Base-by-base conservation (phyloP, 129 eudicot genomes). In the Saussurea involucrata region DNA sequence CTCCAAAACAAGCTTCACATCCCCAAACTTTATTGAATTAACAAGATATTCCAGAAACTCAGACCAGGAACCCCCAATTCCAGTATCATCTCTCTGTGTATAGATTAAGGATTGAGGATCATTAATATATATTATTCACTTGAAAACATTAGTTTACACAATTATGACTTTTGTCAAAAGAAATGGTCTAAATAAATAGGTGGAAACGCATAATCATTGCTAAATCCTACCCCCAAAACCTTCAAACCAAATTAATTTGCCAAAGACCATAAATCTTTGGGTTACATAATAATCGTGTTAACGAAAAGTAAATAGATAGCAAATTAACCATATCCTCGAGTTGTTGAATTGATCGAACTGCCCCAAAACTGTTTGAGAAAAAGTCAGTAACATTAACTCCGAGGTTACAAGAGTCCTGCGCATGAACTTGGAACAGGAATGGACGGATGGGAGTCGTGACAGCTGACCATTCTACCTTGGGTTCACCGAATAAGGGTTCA, bases 51-150 rank as follows among this genome's bases (percentile, higher is more conserved):
- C 94, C 46, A 93, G 63, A 88, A 90, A 93, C 49, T 93, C 98
- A 6, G 92, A 88, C 97, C 97, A 90, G 1, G 97, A 81, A 72
- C 98, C 98, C 57, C 97, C 92, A 74, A 93, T 83, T 76, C 98
- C 98, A 79, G 75, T 85, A 40, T 76, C 83, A 71, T 92, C 98
- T 77, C 98, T 90, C 98, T 92, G 90, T 75, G 71, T 44, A 66
- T 28, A 57, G 44, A 71, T 24, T 25, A 15, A 15, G 60, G 6
- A 49, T 49, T 49, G 21, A 15, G 21, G 60, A 49, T 49, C 58
- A 46, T 46, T 13, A 11, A 49, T 49, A 49, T 4, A 42, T 42
- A 6, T 13, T 12, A 46, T 27, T 27, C 60, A 1, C 60, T 5
- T 17, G 21, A 44, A 44, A 11, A 44, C n/a, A 44, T 44, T 44